Base-by-base conservation (phyloP, 2,329 filamentous ascomycete genomes). In the Ascochyta fabae region DNA sequence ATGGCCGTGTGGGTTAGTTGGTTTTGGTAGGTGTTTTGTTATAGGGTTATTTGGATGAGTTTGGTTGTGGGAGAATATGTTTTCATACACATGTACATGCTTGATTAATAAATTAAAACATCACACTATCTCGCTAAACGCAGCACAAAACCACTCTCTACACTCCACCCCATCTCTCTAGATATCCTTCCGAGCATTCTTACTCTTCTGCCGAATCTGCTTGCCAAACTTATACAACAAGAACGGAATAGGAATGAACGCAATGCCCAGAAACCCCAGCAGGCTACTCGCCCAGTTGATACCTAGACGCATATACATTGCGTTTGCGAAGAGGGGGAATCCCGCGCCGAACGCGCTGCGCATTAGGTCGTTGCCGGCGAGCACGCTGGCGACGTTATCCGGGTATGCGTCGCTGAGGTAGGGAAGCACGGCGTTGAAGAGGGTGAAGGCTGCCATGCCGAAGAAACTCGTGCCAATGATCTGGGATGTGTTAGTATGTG, bases 341-440 rank as follows among this genome's bases (percentile, higher is more conserved):
- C 73, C 76, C 12, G 77, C 75, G 47, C 77, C 77, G 53, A 80
- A 78, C 0, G 66, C 43, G 16, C 67, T 72, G 22, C 78, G 60
- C 65, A 80, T 71, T n/a, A 81, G 61, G 53, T 79, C 77, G 53
- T 79, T 80, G 2, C 77, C 78, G 0, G 78, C 78, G n/a, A 79
- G 64, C 10, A 80, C 77, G 36, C 67, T 73, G 8, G 78, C 78
- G 0, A 75, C 76, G 27, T 77, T 71, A 23, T 78, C 69, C 3
- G 77, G 77, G 47, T 79, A 81, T 0, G 77, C 72, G 40, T 79
- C 75, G 22, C 69, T 67, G 1, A 79, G 68, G 56, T 80, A 80
- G 50, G 75, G 81, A 24, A 83, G 68, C 0, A 81, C 76, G 1
- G 71, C 71, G 44, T 81, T 79, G 68, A 82, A 81, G 7, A 83